These are phyloP conservation scores for Kwoniella dendrophila DNA, from an alignment of 768 basidiomycete species.

Conservation along the genomic window DNA sequence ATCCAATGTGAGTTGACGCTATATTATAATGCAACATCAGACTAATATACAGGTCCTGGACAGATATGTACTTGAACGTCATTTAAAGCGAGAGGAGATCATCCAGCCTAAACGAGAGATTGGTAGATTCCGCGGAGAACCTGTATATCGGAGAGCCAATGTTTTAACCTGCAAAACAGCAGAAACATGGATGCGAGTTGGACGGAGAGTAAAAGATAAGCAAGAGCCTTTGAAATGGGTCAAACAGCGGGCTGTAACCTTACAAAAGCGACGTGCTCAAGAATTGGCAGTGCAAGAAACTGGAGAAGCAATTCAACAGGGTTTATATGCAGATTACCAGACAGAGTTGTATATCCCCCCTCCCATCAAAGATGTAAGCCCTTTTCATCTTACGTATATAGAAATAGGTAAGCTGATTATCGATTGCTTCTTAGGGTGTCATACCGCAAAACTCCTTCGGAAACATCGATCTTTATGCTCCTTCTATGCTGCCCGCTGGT, in stretches of 20 bases:
- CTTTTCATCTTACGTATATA: conserved; percentile 22
- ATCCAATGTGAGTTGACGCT: conserved; percentile 70
- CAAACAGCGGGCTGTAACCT: conserved; percentile 79
- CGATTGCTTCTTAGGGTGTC: conserved; percentile 66
- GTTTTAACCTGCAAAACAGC: conserved; percentile 85
- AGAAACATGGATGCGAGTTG: conserved; percentile 93
- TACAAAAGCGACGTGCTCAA: conserved; percentile 73
- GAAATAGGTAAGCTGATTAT: neutral
- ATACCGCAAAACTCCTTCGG: conserved; percentile 95
- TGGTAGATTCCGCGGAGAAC: conserved; percentile 88
- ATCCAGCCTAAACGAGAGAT: conserved; percentile 74
- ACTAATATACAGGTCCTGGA: neutral
- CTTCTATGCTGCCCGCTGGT: conserved; percentile 89
- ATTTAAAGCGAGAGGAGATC: conserved; percentile 83
- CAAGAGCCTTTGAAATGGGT: conserved; percentile 87
- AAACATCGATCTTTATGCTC: conserved; percentile 93
- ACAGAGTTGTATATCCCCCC: conserved; percentile 78
- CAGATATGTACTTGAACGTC: conserved; percentile 81
- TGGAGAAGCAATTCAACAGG: conserved; percentile 72
- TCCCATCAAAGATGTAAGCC: conserved; percentile 81
- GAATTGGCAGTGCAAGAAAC: conserved; percentile 63
- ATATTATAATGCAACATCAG: neutral
- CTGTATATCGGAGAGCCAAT: conserved; percentile 82
- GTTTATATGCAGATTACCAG: conserved; percentile 79
- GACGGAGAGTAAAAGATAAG: conserved; percentile 70